Evolutionary conservation across 164 flowering plant genomes (phyloP), one percentile per base, ranked within the genome.

Genomic region (Macadamia tetraphylla): DNA sequence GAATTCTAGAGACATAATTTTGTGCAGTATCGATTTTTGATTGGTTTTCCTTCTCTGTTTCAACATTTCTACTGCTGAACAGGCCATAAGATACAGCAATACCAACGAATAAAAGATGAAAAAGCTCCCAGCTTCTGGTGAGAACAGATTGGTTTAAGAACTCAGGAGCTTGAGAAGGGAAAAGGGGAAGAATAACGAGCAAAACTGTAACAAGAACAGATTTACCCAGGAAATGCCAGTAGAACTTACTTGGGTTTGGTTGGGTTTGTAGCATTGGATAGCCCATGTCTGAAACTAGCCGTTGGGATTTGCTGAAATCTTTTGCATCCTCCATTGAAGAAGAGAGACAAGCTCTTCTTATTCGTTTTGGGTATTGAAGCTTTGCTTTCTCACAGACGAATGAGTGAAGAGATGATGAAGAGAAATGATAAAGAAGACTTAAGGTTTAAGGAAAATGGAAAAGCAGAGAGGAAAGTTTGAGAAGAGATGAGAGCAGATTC

Each of bases 31-130:
- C 92, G 12, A 81, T 63, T 65, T 75, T 79, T 0, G 70, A 58
- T 53, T 44, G 52, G 56, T 63, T 75, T 43, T 87, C 86, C 63
- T 82, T 85, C 31, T 85, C 89, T 1, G 66, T 55, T 18, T 86
- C 89, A 3, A 79, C 79, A 66, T 80, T 86, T 70, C 84, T 59
- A 17, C 85, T 75, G 81, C 99, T 88, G 67, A 94, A 92, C 0
- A 94, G 79, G 9, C 98, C 97, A 61, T 94, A 94, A 48, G 96
- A 90, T 66, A 94, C 85, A 6, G 97, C 97, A 49, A 92, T 83
- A 2, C 99, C 99, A 17, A 91, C 97, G 61, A 91, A 80, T 7
- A 91, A 70, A 58, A 94, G 89, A 77, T 90, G 97, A 13, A 94
- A 78, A 74, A 94, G 87, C 82, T 94, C 98, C 97, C 97, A 94